Base-by-base conservation (phyloP, 257 asterid genomes). In the Nicotiana obtusifolia region DNA sequence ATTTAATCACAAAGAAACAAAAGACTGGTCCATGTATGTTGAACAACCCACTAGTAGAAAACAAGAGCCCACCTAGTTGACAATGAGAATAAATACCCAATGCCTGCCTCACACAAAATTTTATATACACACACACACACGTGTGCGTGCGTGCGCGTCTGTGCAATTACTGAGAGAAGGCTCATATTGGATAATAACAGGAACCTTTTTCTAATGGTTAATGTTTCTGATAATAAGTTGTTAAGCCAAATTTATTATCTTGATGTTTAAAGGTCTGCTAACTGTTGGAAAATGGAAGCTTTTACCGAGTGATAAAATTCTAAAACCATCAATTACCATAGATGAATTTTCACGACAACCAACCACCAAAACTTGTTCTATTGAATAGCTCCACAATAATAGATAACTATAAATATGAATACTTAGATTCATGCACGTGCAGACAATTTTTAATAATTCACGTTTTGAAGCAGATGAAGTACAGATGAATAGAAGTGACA, bases 341-440 rank as follows among this genome's bases (percentile, higher is more conserved):
- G 78, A 73, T 47, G 1, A 47, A 47, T 19, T 73, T 16, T 47
- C 79, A 2, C 3, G 9, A 73, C 37, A 73, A n/a, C 10, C 37
- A 0, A 47, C 26, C 61, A 73, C 61, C 22, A 15, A 47, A 47
- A 73, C 31, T 20, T 44, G 60, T 22, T 73, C 2, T 14, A 47
- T 73, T 73, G 24, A 71, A 71, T 71, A 57, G 61, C 49, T 47
- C 35, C 79, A 16, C 41, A 47, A 24, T 73, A 73, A 73, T 73
- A 22, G 61, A 15, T 5, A 73, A 47, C 15, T 47, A 31, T 47
- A 6, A 24, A 73, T 44, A 73, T 24, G 22, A 73, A 22, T 22
- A 59, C 61, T 73, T 49, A 56, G 44, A 75, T 24, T 22, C 24
- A 49, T 49, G 79, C 79, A 49, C 41, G 17, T 24, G 41, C 26